Evolutionary conservation across 2,329 filamentous ascomycete species (phyloP), one percentile per base, ranked within the genome.

Genomic region (Venturia nashicola): DNA sequence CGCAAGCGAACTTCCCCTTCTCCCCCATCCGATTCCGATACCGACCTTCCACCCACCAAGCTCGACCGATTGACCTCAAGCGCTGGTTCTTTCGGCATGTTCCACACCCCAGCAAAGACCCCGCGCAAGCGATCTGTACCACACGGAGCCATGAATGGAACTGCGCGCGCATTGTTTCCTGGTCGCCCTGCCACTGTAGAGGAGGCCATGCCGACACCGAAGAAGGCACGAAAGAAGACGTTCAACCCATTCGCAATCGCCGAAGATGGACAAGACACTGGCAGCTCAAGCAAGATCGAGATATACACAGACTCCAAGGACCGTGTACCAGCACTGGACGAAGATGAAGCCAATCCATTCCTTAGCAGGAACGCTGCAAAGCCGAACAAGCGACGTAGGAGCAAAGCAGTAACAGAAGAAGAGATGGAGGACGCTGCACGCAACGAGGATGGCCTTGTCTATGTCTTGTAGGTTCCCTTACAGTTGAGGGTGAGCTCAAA

Each of bases 251-350:
- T 71, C 60, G 71, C 72, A 6, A 34, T 63, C 40, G 42, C 34
- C 6, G 80, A 84, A 54, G 78, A 81, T 54, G 64, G 65, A 16
- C 73, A 79, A 8, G 80, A 84, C 51, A 77, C 80, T 51, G 63
- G 65, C 14, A 73, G 79, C n/a, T 68, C 65, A 32, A 67, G 66
- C 5, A 73, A 77, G 63, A 89, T 92, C 68, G 74, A 83, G 67
- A 90, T 93, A 70, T 93, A 86, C 71, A 91, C 87, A 48, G 89
- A 94, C 73, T 85, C 89, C 0, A 87, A 91, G 67, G 91, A 96
- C 68, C 80, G 82, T 57, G 75, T 91, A 51, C 90, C 90, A 23
- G 82, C 85, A 67, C 76, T 84, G 51, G 88, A 91, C 5, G 59
- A 61, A 27, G 65, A 61, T 69, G 75, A 78, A 7, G 85, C 86